Conservation (phyloP, 2,329 filamentous ascomycete species). For the Conoideocrella luteorostrata region DNA sequence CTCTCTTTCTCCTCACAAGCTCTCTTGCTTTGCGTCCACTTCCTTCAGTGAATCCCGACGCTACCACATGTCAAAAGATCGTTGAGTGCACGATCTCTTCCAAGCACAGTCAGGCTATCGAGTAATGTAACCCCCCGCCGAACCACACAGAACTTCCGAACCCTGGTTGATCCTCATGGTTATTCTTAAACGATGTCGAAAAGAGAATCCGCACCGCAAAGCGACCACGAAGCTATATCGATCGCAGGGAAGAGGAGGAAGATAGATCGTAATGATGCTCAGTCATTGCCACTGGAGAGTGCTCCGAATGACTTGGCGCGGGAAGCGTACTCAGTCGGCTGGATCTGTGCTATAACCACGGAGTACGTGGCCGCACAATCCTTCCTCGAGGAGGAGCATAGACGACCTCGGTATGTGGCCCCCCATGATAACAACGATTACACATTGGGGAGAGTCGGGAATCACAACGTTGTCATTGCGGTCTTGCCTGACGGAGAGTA, state of each 20-base stretch:
- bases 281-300: not conserved
- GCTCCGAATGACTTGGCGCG: not conserved
- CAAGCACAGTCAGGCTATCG: too few species aligned
- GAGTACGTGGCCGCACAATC: slow-evolving; percentile 31
- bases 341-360: slow-evolving; percentile 33
- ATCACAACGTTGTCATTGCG: slow-evolving; percentile 17
- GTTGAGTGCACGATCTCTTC: too few species aligned
- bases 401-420: slow-evolving; percentile 18
- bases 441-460: slow-evolving; percentile 12
- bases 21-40: too few species aligned
- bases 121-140: too few species aligned
- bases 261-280: not conserved
- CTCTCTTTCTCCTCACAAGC: too few species aligned
- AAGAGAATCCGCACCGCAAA: not conserved
- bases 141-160: too few species aligned
- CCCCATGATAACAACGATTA: slow-evolving; percentile 13
- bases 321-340: slow-evolving; percentile 31
- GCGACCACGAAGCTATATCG: not conserved
- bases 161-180: too few species aligned
- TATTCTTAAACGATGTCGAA: too few species aligned
- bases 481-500: slow-evolving; percentile 13
- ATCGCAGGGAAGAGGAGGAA: not conserved
- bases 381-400: slow-evolving; percentile 31
- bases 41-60: too few species aligned
- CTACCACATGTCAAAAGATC: too few species aligned